Base-by-base conservation (phyloP, 805 yeast species). In the Torulaspora indica region DNA sequence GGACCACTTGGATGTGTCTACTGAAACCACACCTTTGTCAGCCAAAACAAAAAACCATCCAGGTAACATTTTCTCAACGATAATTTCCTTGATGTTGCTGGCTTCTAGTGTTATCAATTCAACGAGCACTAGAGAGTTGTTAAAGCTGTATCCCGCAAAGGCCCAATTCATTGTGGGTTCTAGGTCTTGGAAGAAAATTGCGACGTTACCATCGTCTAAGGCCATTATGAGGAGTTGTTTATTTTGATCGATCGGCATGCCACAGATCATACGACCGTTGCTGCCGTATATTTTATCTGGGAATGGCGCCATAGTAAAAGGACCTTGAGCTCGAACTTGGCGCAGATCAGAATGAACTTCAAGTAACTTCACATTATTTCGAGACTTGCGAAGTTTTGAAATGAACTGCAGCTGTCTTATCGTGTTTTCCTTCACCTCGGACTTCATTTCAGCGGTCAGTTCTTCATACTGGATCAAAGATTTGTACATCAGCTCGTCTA, bases 221-320 rank as follows among this genome's bases (percentile, higher is more conserved):
- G 58, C 38, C 17, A 63, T 33, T 22, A 49, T 45, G 13, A 67
- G 37, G 0, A 67, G 29, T 32, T 64, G 69, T 5, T 54, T 48
- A 1, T 41, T 20, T 1, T 48, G 42, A 5, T 58, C 64, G 28
- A 67, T 57, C 2, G 55, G 52, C 37, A 58, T 9, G 4, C 62
- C 44, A 0, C 54, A 34, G 7, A 77, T 54, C 25, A 67, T 69
- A 5, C 60, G 47, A 0, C 77, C 76, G 7, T 68, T 67, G 27
- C 68, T 73, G 3, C 66, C 68, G 56, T 82, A 81, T 3, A 82
- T 58, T 8, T 56, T 60, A 2, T 70, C 73, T 0, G 85, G 84
- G 50, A 70, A 82, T 3, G 85, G 84, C 24, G 64, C 56, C 10
- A 79, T 64, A 0, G 67, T 53, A 42, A 77, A 67, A 1, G 87